These are phyloP conservation scores for Lithospermum erythrorhizon DNA, from an alignment of 257 asterid genomes.

Conservation along the genomic window DNA sequence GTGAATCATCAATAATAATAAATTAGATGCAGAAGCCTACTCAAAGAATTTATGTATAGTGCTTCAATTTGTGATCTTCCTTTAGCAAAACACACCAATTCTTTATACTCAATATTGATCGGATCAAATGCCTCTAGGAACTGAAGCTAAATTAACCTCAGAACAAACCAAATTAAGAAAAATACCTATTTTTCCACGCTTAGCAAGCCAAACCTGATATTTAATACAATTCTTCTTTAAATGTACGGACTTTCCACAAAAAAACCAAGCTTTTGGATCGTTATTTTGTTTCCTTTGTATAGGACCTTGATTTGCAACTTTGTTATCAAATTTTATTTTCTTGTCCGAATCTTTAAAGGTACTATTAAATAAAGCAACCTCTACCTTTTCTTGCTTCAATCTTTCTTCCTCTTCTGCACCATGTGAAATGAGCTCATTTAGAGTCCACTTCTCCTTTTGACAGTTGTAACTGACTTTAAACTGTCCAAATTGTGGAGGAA, in stretches of 20 bases:
- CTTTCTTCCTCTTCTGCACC: not conserved
- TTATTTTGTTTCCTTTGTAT: not conserved
- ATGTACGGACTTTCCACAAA: not conserved
- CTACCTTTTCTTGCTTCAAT: not conserved
- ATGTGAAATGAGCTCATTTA: too few relatives aligned
- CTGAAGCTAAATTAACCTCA: constrained; percentile 1
- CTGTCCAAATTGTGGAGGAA: constrained; percentile 2
- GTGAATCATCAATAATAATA: too few relatives aligned
- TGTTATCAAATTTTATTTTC: not conserved
- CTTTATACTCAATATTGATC: too few relatives aligned
- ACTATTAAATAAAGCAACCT: not conserved
- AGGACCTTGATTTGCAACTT: too few relatives aligned
- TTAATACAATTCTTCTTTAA: not conserved
- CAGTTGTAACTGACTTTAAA: not conserved
- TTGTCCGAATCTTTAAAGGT: constrained; percentile 3
- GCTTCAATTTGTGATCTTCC: too few relatives aligned
- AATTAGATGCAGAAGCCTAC: too few relatives aligned
- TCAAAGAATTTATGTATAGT: too few relatives aligned
- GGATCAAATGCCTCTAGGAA: not conserved
- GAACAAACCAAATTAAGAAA: not conserved
- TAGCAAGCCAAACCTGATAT: not conserved
- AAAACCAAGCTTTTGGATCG: too few relatives aligned
- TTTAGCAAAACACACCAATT: too few relatives aligned
- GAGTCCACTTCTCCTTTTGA: not conserved
- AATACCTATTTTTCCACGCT: not conserved